A percentile compares a stretch with the other conserved stretches of the same genome.
Conservation (phyloP, 2,329 filamentous ascomycete genomes). For the Huntiella abstrusa region DNA sequence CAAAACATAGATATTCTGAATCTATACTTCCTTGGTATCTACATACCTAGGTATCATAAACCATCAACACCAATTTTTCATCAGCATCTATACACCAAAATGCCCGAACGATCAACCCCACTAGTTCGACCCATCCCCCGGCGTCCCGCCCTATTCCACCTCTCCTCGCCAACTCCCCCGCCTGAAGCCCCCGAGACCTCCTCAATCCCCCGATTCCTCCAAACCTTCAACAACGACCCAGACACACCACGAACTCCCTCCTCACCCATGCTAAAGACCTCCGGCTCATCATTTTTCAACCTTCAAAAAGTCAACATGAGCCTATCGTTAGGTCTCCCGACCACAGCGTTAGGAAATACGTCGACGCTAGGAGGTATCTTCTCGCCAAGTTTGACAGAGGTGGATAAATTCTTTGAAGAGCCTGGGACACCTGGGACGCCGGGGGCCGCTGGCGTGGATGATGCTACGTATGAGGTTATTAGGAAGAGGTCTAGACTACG, state of each 20-base stretch:
- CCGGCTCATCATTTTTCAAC: constrained; percentile 26
- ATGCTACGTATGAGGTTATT: constrained; percentile 26
- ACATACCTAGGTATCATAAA: neutral
- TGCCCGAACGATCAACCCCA: constrained; percentile 27
- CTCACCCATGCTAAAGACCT: constrained; percentile 14
- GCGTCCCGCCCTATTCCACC: constrained; percentile 46
- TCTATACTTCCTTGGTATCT: too few relatives aligned
- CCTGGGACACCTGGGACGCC: constrained; percentile 58
- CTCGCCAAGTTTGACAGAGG: constrained; percentile 41
- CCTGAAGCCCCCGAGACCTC: constrained; percentile 18
- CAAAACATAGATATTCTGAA: too few relatives aligned
- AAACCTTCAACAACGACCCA: constrained; percentile 15
- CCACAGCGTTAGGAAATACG: constrained; percentile 31
- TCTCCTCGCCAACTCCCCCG: constrained; percentile 27
- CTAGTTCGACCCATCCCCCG: constrained; percentile 50
- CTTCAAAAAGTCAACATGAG: constrained; percentile 67
- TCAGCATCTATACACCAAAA: constrained; percentile 12
- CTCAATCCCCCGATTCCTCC: constrained; percentile 6
- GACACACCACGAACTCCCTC: constrained; percentile 19
- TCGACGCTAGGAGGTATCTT: constrained; percentile 89
- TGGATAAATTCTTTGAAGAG: constrained; percentile 30
- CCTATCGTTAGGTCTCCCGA: constrained; percentile 23
- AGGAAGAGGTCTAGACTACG: constrained; percentile 20
- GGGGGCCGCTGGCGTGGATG: constrained; percentile 35
- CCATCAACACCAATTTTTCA: neutral